A percentile compares a stretch with the other conserved stretches of the same genome.
These are phyloP conservation scores for Colletotrichum caudatum DNA, from an alignment of 2,329 filamentous ascomycete species.

Conservation along the genomic window DNA sequence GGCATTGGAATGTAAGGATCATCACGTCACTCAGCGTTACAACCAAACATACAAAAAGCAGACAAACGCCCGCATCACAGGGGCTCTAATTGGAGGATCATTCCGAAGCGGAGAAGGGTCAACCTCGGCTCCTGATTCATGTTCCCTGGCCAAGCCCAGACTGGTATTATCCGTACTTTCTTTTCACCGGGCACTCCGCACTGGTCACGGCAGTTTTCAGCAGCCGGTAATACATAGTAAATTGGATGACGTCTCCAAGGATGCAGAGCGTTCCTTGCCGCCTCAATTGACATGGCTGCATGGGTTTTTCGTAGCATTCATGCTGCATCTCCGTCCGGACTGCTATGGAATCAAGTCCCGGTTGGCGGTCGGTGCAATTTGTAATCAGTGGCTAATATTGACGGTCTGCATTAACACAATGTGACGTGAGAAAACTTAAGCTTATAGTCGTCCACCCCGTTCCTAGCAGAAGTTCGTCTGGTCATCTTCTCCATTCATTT, in stretches of 20 bases:
- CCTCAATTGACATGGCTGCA: background rate
- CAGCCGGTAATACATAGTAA: background rate
- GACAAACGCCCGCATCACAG: constrained; percentile 9
- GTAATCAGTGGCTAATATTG: constrained; percentile 26
- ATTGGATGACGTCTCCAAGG: constrained; percentile 37
- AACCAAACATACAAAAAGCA: constrained; percentile 7
- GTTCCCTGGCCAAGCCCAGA: constrained; percentile 1
- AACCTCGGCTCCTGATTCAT: background rate
- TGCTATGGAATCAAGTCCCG: constrained; percentile 13
- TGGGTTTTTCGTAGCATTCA: background rate
- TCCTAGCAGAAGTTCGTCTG: background rate
- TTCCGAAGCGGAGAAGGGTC: constrained; percentile 4
- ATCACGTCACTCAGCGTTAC: constrained; percentile 17
- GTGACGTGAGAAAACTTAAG: constrained; percentile 11
- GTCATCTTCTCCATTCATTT: background rate
- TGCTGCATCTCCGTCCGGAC: constrained; percentile 8
- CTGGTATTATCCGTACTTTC: constrained; percentile 6
- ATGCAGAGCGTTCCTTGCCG: background rate
- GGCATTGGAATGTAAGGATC: constrained; percentile 25
- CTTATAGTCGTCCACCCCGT: constrained; percentile 1
- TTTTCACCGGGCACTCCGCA: constrained; percentile 16
- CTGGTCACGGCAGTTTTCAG: constrained; percentile 16
- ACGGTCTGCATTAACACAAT: background rate
- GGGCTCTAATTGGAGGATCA: constrained; percentile 25
- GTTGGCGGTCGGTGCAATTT: constrained; percentile 8